Evolutionary conservation across 2,329 filamentous ascomycete species (phyloP).

Genomic region (Fusarium sp.): DNA sequence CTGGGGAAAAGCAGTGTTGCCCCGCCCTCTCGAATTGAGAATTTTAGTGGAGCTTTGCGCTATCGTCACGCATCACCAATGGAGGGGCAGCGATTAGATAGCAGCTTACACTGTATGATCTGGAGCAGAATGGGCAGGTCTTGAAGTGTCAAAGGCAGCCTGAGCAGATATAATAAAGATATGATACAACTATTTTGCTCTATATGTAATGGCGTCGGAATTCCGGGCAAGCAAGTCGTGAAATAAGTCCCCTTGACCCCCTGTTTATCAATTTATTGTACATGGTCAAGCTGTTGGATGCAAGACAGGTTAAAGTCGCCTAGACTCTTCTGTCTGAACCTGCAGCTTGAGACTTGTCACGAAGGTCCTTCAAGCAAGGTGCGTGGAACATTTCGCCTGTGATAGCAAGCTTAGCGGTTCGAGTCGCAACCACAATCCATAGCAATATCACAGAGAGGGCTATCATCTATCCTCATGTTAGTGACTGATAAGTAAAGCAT

Average conservation of each 20-base stretch:
- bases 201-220: neutral
- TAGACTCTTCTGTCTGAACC: conserved; percentile 44
- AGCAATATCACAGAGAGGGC: conserved; percentile 53
- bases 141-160: too few relatives aligned
- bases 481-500: neutral
- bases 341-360: conserved; percentile 45
- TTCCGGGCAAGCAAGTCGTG: neutral
- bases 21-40: conserved; percentile 30
- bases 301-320: neutral
- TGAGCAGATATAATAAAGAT: neutral
- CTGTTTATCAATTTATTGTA: neutral
- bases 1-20: conserved; percentile 36
- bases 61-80: conserved; percentile 40
- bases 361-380: conserved; percentile 53
- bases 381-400: conserved; percentile 57
- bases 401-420: conserved; percentile 50
- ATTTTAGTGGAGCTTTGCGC: conserved; percentile 33
- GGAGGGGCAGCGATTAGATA: conserved; percentile 36
- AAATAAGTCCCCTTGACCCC: neutral
- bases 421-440: conserved; percentile 53
- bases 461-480: conserved; percentile 47
- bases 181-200: neutral
- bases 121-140: neutral
- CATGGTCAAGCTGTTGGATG: neutral
- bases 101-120: conserved; percentile 6